These are phyloP conservation scores for Passiflora organensis DNA, from an alignment of 345 rosid genomes.

Conservation along the genomic window DNA sequence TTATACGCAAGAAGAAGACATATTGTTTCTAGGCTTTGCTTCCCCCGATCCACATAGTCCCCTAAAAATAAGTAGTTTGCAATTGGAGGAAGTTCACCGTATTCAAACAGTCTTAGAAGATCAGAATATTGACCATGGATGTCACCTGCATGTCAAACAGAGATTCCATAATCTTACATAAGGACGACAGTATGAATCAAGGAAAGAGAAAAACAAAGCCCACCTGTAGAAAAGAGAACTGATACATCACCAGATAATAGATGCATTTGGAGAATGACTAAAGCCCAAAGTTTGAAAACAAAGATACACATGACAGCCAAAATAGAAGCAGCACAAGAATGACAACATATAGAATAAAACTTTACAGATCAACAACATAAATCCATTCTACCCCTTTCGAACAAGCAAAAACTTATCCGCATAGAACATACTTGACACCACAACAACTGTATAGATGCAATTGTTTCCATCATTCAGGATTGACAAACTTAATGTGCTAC, in stretches of 20 bases:
- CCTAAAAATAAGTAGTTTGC: slow-evolving; percentile 79
- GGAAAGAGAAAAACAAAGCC: not conserved
- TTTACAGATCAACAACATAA: not conserved
- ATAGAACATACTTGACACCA: not conserved
- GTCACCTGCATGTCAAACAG: slow-evolving; percentile 54
- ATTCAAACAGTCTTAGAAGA: slow-evolving; percentile 76
- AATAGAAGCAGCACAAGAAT: not conserved
- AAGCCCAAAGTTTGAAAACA: not conserved
- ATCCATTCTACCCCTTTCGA: not conserved
- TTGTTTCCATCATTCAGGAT: not conserved
- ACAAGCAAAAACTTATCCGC: not conserved
- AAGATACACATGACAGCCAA: not conserved
- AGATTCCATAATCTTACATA: slow-evolving; percentile 5
- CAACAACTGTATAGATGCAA: not conserved
- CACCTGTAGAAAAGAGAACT: too few relatives aligned
- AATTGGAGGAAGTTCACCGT: slow-evolving; percentile 75
- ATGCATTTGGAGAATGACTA: not conserved
- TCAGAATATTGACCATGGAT: slow-evolving; percentile 87
- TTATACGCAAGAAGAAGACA: slow-evolving; percentile 85
- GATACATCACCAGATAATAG: too few relatives aligned
- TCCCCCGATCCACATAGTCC: slow-evolving; percentile 86
- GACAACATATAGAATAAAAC: not conserved
- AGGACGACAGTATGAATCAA: not conserved
- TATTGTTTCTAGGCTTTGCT: slow-evolving; percentile 85
- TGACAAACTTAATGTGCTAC: not conserved